These are phyloP conservation scores for Sarocladiaceae sp. DNA, from an alignment of 2,329 filamentous ascomycete genomes.

Conservation along the genomic window DNA sequence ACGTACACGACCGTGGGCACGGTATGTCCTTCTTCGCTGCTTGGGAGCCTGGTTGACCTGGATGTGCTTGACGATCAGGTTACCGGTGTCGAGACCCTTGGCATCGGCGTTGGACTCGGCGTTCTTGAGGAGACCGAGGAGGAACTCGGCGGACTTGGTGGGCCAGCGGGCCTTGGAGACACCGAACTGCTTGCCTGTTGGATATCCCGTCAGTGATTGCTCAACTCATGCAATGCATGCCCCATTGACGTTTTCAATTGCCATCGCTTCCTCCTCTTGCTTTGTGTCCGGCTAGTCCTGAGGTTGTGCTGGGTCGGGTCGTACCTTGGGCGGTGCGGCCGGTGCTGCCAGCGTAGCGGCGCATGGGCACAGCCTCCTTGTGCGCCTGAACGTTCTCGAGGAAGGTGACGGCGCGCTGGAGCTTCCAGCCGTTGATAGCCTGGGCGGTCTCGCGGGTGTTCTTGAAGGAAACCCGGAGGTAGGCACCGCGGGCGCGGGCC, in stretches of 20 bases:
- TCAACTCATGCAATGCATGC: too few species aligned
- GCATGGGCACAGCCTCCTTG: slow-evolving; percentile 97
- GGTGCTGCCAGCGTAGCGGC: slow-evolving; percentile 92
- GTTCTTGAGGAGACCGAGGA: slow-evolving; percentile 95
- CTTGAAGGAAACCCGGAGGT: slow-evolving; percentile 99
- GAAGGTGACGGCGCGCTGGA: slow-evolving; percentile 90
- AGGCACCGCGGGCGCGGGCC: slow-evolving; percentile 95
- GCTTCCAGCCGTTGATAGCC: slow-evolving; percentile 99
- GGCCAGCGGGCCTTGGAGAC: slow-evolving; percentile 98
- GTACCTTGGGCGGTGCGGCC: slow-evolving; percentile 97
- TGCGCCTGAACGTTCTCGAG: slow-evolving; percentile 97
- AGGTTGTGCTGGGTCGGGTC: slow-evolving; percentile 27
- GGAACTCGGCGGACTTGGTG: slow-evolving; percentile 97
- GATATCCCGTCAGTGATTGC: slow-evolving; percentile 23
- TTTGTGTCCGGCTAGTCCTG: neutral
- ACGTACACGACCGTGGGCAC: slow-evolving; percentile 99
- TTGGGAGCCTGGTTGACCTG: slow-evolving; percentile 99
- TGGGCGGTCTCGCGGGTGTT: slow-evolving; percentile 99
- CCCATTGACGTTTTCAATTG: neutral
- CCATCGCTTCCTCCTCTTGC: neutral
- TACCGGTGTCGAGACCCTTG: slow-evolving; percentile 95
- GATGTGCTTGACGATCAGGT: slow-evolving; percentile 99
- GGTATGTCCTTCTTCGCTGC: slow-evolving; percentile 98
- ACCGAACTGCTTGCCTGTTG: slow-evolving; percentile 96
- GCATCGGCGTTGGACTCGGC: slow-evolving; percentile 94